Evolutionary conservation across 2,329 filamentous ascomycete genomes (phyloP).

Genomic region (Verticillium zaregamsianum): DNA sequence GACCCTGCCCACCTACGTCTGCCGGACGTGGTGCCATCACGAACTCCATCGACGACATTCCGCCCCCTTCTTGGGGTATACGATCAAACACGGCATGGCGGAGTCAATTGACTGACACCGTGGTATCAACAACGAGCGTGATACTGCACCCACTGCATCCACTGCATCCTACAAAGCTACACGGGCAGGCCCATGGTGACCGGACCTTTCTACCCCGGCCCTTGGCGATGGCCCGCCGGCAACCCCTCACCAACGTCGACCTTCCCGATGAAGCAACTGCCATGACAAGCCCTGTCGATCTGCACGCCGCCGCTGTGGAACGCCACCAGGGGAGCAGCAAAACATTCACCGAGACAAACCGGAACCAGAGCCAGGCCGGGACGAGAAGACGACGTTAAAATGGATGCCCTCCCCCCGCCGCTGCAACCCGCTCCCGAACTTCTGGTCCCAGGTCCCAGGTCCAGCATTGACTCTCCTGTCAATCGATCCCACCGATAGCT

Average conservation of each 20-base stretch:
- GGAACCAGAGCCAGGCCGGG: neutral
- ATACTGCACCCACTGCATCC: too few species aligned
- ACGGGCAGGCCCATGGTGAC: too few species aligned
- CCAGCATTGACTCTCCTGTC: neutral
- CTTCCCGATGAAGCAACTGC: slow-evolving; percentile 6
- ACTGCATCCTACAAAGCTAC: too few species aligned
- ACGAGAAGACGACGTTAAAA: neutral
- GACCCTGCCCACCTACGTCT: neutral
- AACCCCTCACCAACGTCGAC: neutral
- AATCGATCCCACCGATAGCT: neutral
- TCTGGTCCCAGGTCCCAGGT: neutral
- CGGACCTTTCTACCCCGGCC: neutral
- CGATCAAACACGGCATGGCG: too few species aligned
- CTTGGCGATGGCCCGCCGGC: neutral
- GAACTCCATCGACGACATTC: neutral
- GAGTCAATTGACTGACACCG: too few species aligned
- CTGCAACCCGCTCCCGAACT: neutral
- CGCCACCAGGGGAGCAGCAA: slow-evolving; percentile 1
- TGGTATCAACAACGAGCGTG: too few species aligned
- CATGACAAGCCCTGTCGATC: slow-evolving; percentile 1
- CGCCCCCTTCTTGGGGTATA: neutral
- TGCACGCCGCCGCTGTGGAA: slow-evolving; percentile 1
- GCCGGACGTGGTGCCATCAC: neutral
- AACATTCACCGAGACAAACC: neutral
- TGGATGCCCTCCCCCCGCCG: neutral